Evolutionary conservation across 306 rosid species (phyloP).

Genomic region (Cyamopsis tetragonoloba): DNA sequence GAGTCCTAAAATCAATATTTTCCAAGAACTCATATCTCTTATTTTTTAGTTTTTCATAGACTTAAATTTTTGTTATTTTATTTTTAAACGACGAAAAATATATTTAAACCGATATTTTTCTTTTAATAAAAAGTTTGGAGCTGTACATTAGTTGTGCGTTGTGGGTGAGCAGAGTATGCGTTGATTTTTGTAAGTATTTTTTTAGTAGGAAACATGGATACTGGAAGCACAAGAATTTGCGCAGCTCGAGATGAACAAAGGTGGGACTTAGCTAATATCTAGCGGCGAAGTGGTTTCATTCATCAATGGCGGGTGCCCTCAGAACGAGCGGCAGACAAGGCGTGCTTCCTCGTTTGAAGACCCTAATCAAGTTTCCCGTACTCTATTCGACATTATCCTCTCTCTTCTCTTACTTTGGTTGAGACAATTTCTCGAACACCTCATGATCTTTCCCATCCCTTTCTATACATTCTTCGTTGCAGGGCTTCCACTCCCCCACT

Average conservation of each 20-base stretch:
- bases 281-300: not conserved
- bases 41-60: no score
- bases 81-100: no score
- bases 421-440: slow-evolving; percentile 35
- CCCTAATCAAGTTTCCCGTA: slow-evolving; percentile 27
- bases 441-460: slow-evolving; percentile 1
- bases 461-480: not conserved
- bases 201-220: no score
- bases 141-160: no score
- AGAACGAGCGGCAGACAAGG: slow-evolving; percentile 19
- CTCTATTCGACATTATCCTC: not conserved
- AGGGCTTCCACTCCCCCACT: slow-evolving; percentile 15
- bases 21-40: no score
- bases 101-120: no score
- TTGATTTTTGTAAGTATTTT: no score
- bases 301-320: slow-evolving; percentile 13
- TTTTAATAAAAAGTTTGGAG: no score
- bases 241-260: slow-evolving; percentile 7
- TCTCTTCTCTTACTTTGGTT: slow-evolving; percentile 14
- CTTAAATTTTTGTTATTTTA: no score
- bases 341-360: slow-evolving; percentile 20
- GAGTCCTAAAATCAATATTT: no score
- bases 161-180: no score
- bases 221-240: no score
- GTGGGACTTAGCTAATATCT: not conserved